phyloP scores from a whole-genome alignment of 2,329 filamentous ascomycete species.

The Colletotrichum neosansevieriae region DNA sequence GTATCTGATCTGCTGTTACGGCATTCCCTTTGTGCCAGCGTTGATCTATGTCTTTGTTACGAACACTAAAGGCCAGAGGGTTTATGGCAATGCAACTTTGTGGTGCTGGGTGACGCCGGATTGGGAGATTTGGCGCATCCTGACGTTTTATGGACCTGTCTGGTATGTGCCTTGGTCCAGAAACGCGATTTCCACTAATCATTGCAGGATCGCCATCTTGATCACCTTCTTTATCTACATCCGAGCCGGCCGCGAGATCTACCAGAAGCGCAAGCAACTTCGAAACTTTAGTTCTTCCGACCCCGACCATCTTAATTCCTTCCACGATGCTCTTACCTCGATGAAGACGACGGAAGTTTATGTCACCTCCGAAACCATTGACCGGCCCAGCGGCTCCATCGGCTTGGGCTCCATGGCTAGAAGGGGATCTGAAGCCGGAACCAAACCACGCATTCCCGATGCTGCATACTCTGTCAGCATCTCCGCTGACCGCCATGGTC shows the following conservation, averaged over 20 bases:
- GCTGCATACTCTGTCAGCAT: constrained; percentile 59
- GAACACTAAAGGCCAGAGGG: constrained; percentile 60
- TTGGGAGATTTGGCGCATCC: constrained; percentile 80
- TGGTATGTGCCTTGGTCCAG: constrained; percentile 62
- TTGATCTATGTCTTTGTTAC: constrained; percentile 75
- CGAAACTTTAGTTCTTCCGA: constrained; percentile 65
- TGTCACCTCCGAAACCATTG: constrained; percentile 65
- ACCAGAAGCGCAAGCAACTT: constrained; percentile 73
- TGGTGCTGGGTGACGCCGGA: constrained; percentile 83
- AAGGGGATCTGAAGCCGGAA: constrained; percentile 40
- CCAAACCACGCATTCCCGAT: constrained; percentile 19
- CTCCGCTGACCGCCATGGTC: constrained; percentile 49
- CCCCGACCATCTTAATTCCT: constrained; percentile 52
- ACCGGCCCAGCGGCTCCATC: constrained; percentile 45
- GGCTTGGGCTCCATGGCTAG: constrained; percentile 50
- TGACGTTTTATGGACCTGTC: constrained; percentile 79
- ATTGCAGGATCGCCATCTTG: constrained; percentile 68
- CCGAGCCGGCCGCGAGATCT: constrained; percentile 75
- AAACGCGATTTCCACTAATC: constrained; percentile 36
- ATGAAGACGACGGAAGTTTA: constrained; percentile 74
- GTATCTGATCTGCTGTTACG: constrained; percentile 79
- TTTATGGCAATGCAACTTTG: constrained; percentile 81
- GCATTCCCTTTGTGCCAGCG: constrained; percentile 77
- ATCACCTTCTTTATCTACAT: constrained; percentile 75
- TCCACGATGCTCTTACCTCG: constrained; percentile 60